phyloP scores from a whole-genome alignment of 108 stramenopile genomes.

The Nitzschia palea region DNA sequence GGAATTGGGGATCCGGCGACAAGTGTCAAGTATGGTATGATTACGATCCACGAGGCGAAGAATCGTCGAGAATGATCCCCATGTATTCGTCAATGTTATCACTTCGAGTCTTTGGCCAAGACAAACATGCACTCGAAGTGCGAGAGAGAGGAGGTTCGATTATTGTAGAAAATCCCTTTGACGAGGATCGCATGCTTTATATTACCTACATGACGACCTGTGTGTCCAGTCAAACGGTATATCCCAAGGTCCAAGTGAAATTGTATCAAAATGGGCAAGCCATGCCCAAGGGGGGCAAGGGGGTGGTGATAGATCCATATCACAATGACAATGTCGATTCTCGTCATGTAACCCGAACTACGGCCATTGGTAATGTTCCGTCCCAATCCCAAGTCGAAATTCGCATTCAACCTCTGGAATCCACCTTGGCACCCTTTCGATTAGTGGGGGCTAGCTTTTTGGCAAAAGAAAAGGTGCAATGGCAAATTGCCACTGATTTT shows the following conservation, averaged over 20 bases:
- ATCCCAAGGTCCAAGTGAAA: conserved; percentile 24
- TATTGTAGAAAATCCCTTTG: conserved; percentile 42
- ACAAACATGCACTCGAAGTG: conserved; percentile 43
- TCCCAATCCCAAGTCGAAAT: conserved; percentile 9
- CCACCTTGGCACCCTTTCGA: conserved; percentile 28
- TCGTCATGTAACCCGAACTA: conserved; percentile 25
- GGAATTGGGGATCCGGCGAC: conserved; percentile 50
- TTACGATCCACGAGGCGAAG: neutral
- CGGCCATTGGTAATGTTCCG: conserved; percentile 31
- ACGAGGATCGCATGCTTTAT: conserved; percentile 37
- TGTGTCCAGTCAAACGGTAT: neutral
- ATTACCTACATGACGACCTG: conserved; percentile 44
- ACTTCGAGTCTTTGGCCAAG: neutral
- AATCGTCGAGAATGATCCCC: neutral
- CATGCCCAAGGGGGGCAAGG: neutral
- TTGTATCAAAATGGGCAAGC: neutral
- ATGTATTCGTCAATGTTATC: conserved; percentile 2
- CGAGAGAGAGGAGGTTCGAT: conserved; percentile 10
- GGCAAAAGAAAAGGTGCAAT: conserved; percentile 11
- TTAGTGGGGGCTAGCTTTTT: conserved; percentile 33
- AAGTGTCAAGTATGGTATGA: conserved; percentile 39
- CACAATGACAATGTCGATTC: conserved; percentile 6
- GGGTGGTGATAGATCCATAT: conserved; percentile 12
- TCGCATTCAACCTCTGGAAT: conserved; percentile 22
- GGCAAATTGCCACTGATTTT: conserved; percentile 13